Percentiles rank a stretch among this genome's conserved stretches.
phyloP scores from a whole-genome alignment of 257 asterid species.

The Fraxinus pennsylvanica region DNA sequence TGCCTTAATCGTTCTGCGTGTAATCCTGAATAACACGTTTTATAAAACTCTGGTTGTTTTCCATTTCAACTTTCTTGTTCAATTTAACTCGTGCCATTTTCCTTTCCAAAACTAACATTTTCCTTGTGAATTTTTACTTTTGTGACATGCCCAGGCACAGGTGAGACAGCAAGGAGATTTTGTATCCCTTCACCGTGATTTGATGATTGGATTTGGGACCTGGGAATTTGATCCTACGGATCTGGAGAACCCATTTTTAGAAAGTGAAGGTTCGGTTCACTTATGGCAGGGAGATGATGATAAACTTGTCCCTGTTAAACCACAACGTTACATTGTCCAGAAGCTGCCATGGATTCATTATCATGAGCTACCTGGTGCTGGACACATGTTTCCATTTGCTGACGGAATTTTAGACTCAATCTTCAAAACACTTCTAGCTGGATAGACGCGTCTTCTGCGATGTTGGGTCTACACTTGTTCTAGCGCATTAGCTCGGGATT shows the following conservation, averaged over 20 bases:
- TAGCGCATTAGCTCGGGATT: neutral
- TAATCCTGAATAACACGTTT: no score
- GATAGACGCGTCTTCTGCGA: conserved; percentile 8
- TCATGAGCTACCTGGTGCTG: conserved; percentile 75
- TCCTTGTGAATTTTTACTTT: neutral
- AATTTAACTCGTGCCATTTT: neutral
- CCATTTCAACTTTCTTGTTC: neutral
- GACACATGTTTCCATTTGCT: conserved; percentile 62
- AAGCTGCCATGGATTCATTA: conserved; percentile 79
- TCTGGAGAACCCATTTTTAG: conserved; percentile 57
- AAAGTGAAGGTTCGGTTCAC: conserved; percentile 64
- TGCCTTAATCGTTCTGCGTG: no score
- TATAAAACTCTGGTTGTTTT: no score
- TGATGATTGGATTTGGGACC: conserved; percentile 61
- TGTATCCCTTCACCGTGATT: conserved; percentile 72
- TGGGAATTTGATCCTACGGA: conserved; percentile 88
- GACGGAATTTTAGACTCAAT: conserved; percentile 60
- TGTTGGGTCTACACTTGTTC: neutral
- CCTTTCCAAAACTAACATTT: neutral
- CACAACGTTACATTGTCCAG: conserved; percentile 63
- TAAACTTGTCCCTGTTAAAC: conserved; percentile 52
- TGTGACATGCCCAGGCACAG: conserved; percentile 37
- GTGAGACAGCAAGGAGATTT: conserved; percentile 77
- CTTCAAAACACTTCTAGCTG: conserved; percentile 50
- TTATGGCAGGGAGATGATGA: conserved; percentile 91